Conservation (phyloP, 2,329 filamentous ascomycete genomes). For the Metarhizium humberi region DNA sequence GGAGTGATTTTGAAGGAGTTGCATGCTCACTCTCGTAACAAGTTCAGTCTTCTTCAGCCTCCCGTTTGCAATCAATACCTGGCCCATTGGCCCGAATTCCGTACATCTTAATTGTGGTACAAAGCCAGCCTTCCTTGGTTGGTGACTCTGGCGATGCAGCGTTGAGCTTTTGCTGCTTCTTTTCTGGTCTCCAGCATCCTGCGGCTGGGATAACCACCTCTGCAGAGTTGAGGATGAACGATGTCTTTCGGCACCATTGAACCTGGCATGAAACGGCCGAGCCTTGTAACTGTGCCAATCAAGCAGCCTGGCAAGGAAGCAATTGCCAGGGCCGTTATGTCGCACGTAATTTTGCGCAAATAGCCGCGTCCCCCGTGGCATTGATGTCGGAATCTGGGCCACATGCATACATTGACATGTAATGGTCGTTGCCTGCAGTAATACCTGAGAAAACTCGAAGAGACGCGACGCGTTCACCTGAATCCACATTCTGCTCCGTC, state of each 20-base stretch:
- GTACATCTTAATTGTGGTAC: constrained; percentile 61
- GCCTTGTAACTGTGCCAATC: too few species aligned
- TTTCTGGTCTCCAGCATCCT: background rate
- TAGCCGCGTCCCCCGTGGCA: too few species aligned
- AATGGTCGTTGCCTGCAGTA: background rate
- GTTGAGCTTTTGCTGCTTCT: background rate
- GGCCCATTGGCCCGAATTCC: constrained; percentile 84
- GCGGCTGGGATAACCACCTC: background rate
- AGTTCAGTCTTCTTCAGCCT: constrained; percentile 96
- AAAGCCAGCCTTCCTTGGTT: background rate
- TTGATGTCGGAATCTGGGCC: too few species aligned
- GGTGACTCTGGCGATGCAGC: background rate
- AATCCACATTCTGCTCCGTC: background rate
- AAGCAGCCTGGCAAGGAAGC: too few species aligned
- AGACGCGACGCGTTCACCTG: background rate
- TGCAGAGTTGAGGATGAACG: background rate
- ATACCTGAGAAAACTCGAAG: background rate
- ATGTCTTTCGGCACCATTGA: background rate
- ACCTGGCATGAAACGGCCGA: too few species aligned
- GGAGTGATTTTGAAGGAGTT: background rate
- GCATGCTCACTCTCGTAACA: constrained; percentile 67
- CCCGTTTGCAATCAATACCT: constrained; percentile 83
- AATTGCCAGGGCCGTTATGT: too few species aligned
- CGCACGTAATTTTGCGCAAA: too few species aligned
- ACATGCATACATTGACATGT: background rate